phyloP scores from a whole-genome alignment of 1,284 basidiomycete species.

The Omphalotus olearius region DNA sequence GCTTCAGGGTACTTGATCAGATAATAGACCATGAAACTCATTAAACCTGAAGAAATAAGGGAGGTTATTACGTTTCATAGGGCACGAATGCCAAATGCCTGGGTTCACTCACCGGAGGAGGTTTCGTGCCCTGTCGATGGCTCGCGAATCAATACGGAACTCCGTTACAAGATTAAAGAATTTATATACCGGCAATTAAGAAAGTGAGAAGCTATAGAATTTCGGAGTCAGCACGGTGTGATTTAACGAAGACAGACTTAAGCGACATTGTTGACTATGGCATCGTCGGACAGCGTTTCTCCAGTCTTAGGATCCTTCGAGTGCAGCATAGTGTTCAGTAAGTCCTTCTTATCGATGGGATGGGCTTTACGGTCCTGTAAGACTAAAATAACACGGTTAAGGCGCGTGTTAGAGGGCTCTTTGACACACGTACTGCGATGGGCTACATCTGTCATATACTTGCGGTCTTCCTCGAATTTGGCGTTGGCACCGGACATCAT shows the following conservation, averaged over 20 bases:
- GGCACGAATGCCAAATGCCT: neutral
- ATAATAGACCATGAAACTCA: conserved; percentile 14
- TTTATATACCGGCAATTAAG: conserved; percentile 37
- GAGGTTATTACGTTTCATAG: neutral
- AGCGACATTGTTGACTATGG: conserved; percentile 41
- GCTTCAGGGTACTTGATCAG: conserved; percentile 19
- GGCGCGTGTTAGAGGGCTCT: neutral
- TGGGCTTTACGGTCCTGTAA: conserved; percentile 33
- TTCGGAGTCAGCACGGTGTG: neutral
- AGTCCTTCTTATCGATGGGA: conserved; percentile 37
- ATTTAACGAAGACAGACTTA: neutral
- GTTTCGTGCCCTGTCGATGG: conserved; percentile 39
- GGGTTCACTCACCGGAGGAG: conserved; percentile 33
- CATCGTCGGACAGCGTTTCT: conserved; percentile 37
- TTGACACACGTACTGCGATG: conserved; percentile 29
- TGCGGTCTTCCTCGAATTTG: conserved; percentile 37
- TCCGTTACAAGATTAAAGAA: neutral
- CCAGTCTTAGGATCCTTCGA: conserved; percentile 46
- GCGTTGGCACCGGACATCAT: conserved; percentile 31
- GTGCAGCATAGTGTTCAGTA: conserved; percentile 43
- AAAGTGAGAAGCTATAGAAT: conserved; percentile 42
- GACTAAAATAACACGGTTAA: conserved; percentile 22
- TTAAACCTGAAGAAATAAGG: neutral
- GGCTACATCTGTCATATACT: conserved; percentile 36
- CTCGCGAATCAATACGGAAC: neutral